Conservation (phyloP, 2,329 filamentous ascomycete species). For the Penicillium concentricum region DNA sequence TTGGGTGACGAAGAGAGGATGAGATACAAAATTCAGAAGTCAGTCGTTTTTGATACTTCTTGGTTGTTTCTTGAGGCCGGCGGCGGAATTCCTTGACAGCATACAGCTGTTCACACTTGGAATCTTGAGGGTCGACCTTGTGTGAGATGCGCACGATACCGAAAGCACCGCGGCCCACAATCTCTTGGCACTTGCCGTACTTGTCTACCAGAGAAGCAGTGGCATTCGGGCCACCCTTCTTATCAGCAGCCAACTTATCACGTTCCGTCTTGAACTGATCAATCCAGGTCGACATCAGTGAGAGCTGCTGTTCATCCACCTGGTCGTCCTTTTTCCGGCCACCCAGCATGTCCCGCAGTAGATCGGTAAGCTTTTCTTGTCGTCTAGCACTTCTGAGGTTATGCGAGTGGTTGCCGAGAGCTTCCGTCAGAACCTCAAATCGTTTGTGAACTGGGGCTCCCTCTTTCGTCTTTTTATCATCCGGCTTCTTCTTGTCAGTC, state of each 20-base stretch:
- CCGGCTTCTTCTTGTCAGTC: conserved; percentile 28
- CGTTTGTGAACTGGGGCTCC: conserved; percentile 40
- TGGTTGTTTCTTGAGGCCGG: conserved; percentile 87
- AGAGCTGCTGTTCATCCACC: conserved; percentile 74
- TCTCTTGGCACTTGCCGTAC: conserved; percentile 97
- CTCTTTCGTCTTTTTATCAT: conserved; percentile 38
- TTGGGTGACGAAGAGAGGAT: conserved; percentile 91
- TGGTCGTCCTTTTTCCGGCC: conserved; percentile 71
- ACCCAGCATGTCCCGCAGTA: conserved; percentile 79
- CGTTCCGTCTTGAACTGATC: conserved; percentile 89
- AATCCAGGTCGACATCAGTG: conserved; percentile 93
- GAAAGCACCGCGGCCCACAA: conserved; percentile 93
- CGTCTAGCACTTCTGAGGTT: conserved; percentile 84
- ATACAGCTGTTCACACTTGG: conserved; percentile 80
- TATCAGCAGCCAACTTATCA: conserved; percentile 70
- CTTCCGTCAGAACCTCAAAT: conserved; percentile 62
- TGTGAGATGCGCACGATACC: conserved; percentile 97
- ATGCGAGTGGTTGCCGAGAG: conserved; percentile 70
- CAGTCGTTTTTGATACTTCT: conserved; percentile 96
- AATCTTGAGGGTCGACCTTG: conserved; percentile 81
- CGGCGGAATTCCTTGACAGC: conserved; percentile 98
- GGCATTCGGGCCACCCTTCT: conserved; percentile 71
- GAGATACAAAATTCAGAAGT: conserved; percentile 99
- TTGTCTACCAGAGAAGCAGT: conserved; percentile 86
- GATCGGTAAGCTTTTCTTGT: conserved; percentile 91